A percentile compares a stretch with the other conserved stretches of the same genome.
Evolutionary conservation across 805 yeast species (phyloP).

Genomic region (Candida chilensis): DNA sequence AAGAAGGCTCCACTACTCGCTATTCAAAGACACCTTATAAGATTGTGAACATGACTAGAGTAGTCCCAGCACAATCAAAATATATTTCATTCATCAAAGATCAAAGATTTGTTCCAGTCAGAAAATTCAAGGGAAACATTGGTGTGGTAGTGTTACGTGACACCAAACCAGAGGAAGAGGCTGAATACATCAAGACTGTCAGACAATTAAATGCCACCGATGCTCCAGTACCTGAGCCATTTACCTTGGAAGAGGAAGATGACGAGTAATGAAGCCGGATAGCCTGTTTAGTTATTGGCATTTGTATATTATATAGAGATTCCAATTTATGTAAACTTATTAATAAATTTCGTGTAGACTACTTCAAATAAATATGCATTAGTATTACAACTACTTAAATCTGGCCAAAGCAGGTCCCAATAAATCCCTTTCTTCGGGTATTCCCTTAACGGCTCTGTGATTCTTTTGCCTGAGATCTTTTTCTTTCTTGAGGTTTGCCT

Average conservation of each 20-base stretch:
- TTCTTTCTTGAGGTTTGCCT: constrained; percentile 66
- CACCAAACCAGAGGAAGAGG: constrained; percentile 47
- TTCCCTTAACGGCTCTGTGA: constrained; percentile 32
- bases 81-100: constrained; percentile 71
- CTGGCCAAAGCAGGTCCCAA: constrained; percentile 41
- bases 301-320: too few species aligned
- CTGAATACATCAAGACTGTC: constrained; percentile 69
- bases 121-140: constrained; percentile 58
- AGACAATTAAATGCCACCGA: constrained; percentile 68
- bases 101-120: constrained; percentile 73
- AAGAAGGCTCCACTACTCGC: constrained; percentile 31
- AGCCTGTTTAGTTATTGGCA: too few species aligned
- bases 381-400: constrained; percentile 19
- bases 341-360: too few species aligned
- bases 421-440: constrained; percentile 42
- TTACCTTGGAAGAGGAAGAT: constrained; percentile 49
- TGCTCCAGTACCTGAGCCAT: constrained; percentile 70
- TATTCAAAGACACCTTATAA: constrained; percentile 60
- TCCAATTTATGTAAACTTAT: too few species aligned
- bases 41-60: constrained; percentile 76
- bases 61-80: constrained; percentile 80
- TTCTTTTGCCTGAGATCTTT: constrained; percentile 56
- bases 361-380: too few species aligned
- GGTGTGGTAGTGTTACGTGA: constrained; percentile 73
- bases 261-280: too few species aligned